A percentile compares a stretch with the other conserved stretches of the same genome.
Conservation (phyloP, 1,139 yeast species). For the Sugiyamaella castrensis region DNA sequence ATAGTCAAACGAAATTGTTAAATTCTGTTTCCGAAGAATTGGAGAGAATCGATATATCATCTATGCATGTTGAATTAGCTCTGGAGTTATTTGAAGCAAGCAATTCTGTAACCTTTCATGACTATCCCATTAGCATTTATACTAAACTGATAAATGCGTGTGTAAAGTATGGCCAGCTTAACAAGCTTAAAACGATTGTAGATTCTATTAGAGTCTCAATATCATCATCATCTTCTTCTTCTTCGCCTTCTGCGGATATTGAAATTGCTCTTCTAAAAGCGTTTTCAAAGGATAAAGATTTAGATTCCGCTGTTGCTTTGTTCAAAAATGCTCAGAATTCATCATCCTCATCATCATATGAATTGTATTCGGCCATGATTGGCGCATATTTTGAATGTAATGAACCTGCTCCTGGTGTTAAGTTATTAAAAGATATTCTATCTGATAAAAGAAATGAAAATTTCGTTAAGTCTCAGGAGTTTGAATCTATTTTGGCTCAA, state of each 20-base stretch:
- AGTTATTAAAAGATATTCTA: constrained; percentile 30
- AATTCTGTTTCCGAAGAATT: constrained; percentile 14
- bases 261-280: constrained; percentile 20
- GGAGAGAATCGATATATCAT: neutral
- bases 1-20: constrained; percentile 12
- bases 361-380: constrained; percentile 32
- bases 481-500: constrained; percentile 19
- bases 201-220: neutral
- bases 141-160: constrained; percentile 23
- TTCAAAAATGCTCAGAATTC: constrained; percentile 12
- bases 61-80: constrained; percentile 29
- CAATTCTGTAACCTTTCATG: constrained; percentile 25
- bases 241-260: neutral
- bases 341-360: neutral
- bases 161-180: constrained; percentile 16
- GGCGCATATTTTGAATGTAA: constrained; percentile 33
- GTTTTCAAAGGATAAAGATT: constrained; percentile 22
- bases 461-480: constrained; percentile 5
- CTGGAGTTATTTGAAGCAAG: constrained; percentile 32
- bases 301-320: constrained; percentile 19
- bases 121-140: constrained; percentile 22
- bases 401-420: constrained; percentile 30
- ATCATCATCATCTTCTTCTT: neutral
- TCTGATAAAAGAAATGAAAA: constrained; percentile 11
- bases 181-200: constrained; percentile 12